Base-by-base conservation (phyloP, 2,329 filamentous ascomycete genomes). In the Cladosporium oxysporum region DNA sequence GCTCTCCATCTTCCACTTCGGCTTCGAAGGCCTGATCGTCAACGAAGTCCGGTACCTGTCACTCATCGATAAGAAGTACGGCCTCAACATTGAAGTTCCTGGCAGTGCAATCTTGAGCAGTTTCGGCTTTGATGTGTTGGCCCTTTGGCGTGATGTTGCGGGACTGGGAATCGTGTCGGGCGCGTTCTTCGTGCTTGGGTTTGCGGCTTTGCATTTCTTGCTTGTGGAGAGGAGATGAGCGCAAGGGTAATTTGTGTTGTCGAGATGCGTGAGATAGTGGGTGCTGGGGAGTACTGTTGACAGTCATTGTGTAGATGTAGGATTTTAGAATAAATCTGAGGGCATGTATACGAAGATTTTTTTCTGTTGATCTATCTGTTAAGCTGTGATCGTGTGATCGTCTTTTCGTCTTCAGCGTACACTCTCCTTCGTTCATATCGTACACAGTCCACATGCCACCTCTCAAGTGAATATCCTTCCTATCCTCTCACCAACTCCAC, bases 1-100 rank as follows among this genome's bases (percentile, higher is more conserved):
- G 80, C 82, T 99, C 10, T 97, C 93, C 1, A 99, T 99, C 69
- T 99, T 99, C 85, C 95, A 99, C 77, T 99, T 96, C 76, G 94
- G 90, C 5, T 98, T 98, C 73, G 95, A 99, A 82, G 91, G 92
- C 1, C 85, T 99, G 16, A 96, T 98, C 69, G 95, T 99, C 72
- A 99, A 98, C 75, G 95, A 99, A 81, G 96, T 97, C 57, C 89
- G 92, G 29, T 92, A 92, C 73, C 83, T 99, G 52, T 94, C 91
- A 0, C 85, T 99, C 29, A 87, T 96, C 50, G 95, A 99, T 77
- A 90, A 95, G 78, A 96, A 98, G 79, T 97, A 97, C 67, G 95
- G 95, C 6, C 86, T 99, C 5, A 93, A 98, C 74, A 99, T 99
- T 69, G 94, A 95, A 62, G 93, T 99, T 0, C 95, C 95, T 0